phyloP scores from a whole-genome alignment of 331 rosid genomes.

The Malus hybrid region DNA sequence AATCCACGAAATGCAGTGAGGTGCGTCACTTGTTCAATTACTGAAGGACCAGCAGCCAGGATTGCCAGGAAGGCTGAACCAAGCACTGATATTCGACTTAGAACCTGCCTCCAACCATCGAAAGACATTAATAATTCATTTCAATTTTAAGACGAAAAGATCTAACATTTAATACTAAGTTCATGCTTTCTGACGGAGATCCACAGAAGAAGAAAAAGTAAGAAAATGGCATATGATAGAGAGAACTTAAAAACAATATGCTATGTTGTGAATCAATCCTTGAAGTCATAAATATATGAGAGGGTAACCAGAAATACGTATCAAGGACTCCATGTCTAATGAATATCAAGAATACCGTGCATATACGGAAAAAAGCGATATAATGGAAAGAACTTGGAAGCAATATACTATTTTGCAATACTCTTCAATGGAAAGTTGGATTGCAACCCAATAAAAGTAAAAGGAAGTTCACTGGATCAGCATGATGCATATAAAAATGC shows the following conservation, averaged over 20 bases:
- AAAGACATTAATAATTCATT: constrained; percentile 2
- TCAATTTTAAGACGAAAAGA: neutral
- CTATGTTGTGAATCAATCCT: neutral
- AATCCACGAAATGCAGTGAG: constrained; percentile 91
- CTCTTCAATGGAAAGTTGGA: neutral
- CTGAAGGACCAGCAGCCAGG: constrained; percentile 90
- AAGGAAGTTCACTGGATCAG: neutral
- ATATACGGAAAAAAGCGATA: no score
- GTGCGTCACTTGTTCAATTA: constrained; percentile 81
- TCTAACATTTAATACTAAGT: neutral
- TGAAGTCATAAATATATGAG: neutral
- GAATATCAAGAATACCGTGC: no score
- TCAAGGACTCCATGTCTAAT: no score
- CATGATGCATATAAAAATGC: neutral
- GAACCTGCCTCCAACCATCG: constrained; percentile 41
- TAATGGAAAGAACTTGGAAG: no score
- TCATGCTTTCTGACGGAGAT: neutral
- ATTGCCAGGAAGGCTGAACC: constrained; percentile 93
- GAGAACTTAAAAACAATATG: neutral
- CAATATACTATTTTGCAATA: neutral
- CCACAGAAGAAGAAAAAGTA: neutral
- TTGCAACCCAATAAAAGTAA: neutral
- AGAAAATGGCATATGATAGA: neutral
- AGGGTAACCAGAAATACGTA: no score
- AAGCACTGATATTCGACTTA: constrained; percentile 87